phyloP scores from a whole-genome alignment of 73 alveolate species.

The Breviolum minutum region DNA sequence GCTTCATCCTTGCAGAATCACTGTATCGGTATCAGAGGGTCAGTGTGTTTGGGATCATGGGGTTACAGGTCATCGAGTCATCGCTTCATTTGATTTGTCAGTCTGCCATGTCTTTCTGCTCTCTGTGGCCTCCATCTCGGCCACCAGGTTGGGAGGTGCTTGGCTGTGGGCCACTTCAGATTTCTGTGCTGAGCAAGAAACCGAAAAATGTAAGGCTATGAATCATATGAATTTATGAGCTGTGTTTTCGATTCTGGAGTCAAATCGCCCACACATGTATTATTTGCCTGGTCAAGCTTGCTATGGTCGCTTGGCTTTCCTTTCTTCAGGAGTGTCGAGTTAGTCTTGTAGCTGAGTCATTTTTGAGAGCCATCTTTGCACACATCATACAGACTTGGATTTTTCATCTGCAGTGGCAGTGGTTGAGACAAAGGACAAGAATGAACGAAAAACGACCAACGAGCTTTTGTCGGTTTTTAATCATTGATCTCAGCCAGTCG shows the following conservation, averaged over 20 bases:
- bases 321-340: no score
- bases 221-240: no score
- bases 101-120: neutral
- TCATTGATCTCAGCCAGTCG: neutral
- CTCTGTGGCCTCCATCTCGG: neutral
- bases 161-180: no score
- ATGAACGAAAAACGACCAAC: neutral
- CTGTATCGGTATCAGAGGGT: neutral
- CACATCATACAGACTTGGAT: neutral
- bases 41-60: no score
- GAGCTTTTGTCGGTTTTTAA: neutral
- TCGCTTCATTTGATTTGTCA: neutral
- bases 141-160: neutral
- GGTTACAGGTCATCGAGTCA: neutral
- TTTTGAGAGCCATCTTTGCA: neutral
- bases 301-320: no score
- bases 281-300: no score
- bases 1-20: neutral
- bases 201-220: no score
- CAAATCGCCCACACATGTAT: no score
- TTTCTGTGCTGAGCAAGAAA: no score
- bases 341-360: neutral
- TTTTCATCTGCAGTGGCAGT: neutral
- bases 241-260: no score
- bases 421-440: neutral